Base-by-base conservation (phyloP, 345 rosid genomes). In the Camelina laxa region DNA sequence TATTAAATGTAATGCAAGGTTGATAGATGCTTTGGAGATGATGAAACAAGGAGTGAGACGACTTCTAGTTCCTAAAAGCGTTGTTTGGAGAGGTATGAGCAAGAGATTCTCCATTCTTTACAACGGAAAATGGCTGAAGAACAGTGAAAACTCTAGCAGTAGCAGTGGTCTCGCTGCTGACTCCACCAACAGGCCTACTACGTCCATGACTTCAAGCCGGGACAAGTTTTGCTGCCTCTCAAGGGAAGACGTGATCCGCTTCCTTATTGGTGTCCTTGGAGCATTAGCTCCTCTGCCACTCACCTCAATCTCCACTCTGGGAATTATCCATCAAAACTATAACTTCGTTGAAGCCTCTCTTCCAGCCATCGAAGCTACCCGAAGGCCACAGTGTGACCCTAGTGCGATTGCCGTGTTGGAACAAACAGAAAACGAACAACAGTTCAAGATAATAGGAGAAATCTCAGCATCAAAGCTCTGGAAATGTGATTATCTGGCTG, bases 11-110 rank as follows among this genome's bases (percentile, higher is more conserved):
- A 62, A 56, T 69, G 79, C 53, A 73, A 95, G 99, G 80, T 80
- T 95, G 84, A 88, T 95, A 54, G 99, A 95, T 75, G 98, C 97
- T 8, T 60, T 95, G 76, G 99, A 92, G 84, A 95, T 92, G 99
- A 95, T 92, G 97, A 95, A 90, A 86, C 98, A 95, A 69, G 97
- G 97, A 12, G 97, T 87, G 65, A 86, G 87, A 75, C 89, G 98
- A 57, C 97, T 95, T 75, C 87, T 95, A 13, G 96, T 95, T 67
- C 88, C 87, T 0, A 95, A 92, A 82, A 84, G 91, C 60, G 82
- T 75, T 27, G 86, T 64, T 20, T 90, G 97, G 98, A 92, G 85
- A 87, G 97, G 99, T 67, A 88, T 90, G 92, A 95, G 99, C 86
- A 92, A 92, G 84, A 75, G 99, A 73, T 95, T 95, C 75, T 95